Evolutionary conservation across 495 filamentous ascomycete species (phyloP), one percentile per base, ranked within the genome.

Genomic region (Neurospora sp.): DNA sequence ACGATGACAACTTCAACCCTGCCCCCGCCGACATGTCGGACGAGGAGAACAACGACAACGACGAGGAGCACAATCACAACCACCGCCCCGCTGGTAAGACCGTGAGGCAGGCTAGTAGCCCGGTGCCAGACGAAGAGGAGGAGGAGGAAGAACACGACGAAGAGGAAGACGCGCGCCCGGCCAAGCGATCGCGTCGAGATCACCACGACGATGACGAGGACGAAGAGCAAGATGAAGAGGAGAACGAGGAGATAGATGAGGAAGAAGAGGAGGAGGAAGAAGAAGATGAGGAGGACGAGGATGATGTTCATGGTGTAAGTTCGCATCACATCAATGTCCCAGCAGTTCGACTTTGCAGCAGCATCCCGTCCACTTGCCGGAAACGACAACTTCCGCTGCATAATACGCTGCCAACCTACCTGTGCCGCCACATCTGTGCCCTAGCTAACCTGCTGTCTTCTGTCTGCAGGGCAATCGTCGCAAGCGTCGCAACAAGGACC

Each of bases 1-100:
- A 94, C 71, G 92, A 94, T 72, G 92, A 93, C 76, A 90, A 93
- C 76, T 94, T 95, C 83, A 94, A 95, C 78, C 92, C 92, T 39
- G 85, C 84, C 35, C 88, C 89, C 11, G 89, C 84, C 70, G 89
- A 92, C 71, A 80, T 90, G 4, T 93, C 92, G 6, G 92, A 92
- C 73, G 88, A 88, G 59, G 92, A 93, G 69, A 83, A 72, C 20
- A 39, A 72, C 23, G 73, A 40, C 27, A 75, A 77, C 11, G 74
- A 76, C 7, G 71, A 44, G 12, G 46, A 72, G 37, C 37, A 44
- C 59, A 20, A n/a, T 18, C 59, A 40, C 12, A 39, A 72, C 3
- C 72, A 69, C 39, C 54, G 42, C 31, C 18, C 62, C 16, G 41
- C 46, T 4, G 75, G 71, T 39, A 74, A 39, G 44, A 48, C 69